Conservation (phyloP, 768 basidiomycete genomes). For the Mycena filopes region DNA sequence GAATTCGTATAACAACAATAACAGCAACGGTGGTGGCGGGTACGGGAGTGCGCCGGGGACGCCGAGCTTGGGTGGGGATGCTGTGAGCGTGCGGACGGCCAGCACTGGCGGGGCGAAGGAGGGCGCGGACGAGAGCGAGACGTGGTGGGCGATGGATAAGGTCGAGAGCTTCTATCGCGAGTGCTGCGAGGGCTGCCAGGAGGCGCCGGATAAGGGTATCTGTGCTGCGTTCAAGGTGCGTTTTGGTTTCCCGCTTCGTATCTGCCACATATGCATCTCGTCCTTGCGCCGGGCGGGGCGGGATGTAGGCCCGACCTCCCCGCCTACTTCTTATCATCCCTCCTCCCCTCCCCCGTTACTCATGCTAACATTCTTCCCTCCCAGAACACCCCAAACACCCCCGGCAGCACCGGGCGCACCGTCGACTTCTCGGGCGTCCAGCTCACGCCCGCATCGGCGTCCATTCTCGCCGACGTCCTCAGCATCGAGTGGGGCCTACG, state of each 20-base stretch:
- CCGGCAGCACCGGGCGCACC: too few relatives aligned
- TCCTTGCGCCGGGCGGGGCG: too few relatives aligned
- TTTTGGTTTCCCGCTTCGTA: too few relatives aligned
- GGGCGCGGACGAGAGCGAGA: conserved; percentile 52
- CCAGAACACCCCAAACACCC: conserved; percentile 67
- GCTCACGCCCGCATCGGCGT: conserved; percentile 74
- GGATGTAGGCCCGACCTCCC: not conserved
- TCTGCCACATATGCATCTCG: not conserved
- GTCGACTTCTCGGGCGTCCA: conserved; percentile 86
- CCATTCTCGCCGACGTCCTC: conserved; percentile 90
- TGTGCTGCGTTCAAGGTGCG: conserved; percentile 77
- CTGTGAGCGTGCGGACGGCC: conserved; percentile 10
- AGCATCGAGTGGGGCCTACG: conserved; percentile 93
- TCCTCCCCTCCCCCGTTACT: not conserved
- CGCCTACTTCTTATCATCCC: not conserved
- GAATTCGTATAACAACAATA: conserved; percentile 52
- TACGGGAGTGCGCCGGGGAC: not conserved
- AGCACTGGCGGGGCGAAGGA: conserved; percentile 6
- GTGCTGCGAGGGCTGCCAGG: conserved; percentile 83
- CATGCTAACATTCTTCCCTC: conserved; percentile 56
- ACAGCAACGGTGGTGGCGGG: not conserved
- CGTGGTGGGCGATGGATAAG: conserved; percentile 89
- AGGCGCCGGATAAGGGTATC: conserved; percentile 71
- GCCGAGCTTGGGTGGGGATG: not conserved
- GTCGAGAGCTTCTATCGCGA: conserved; percentile 90